Conservation (phyloP, 2,329 filamentous ascomycete species). For the Aspergillus niger region DNA sequence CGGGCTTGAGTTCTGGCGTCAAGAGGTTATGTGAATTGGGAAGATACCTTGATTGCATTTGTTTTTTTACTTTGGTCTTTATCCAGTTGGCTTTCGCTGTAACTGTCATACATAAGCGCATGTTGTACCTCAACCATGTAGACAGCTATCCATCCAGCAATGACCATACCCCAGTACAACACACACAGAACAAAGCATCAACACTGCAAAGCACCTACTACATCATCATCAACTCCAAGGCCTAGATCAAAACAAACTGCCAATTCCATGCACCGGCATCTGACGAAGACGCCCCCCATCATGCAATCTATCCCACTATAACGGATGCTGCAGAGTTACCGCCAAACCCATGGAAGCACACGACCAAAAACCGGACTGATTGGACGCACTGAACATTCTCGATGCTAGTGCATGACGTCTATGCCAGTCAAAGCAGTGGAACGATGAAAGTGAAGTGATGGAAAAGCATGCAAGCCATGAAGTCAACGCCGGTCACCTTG, state of each 20-base stretch:
- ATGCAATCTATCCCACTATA: neutral
- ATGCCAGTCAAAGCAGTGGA: too few species aligned
- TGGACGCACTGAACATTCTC: neutral
- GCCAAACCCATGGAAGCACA: neutral
- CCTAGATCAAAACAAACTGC: neutral
- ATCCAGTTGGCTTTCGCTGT: neutral
- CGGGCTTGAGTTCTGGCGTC: constrained; percentile 1
- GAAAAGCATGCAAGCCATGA: constrained; percentile 9
- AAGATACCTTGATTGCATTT: constrained; percentile 3
- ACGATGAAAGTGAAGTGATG: neutral
- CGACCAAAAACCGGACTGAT: neutral
- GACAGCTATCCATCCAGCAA: neutral
- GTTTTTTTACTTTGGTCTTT: neutral
- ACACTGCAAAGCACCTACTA: neutral
- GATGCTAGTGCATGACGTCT: neutral
- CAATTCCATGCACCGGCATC: too few species aligned
- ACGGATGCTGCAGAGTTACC: neutral
- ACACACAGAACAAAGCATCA: neutral
- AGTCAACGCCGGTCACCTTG: constrained; percentile 23
- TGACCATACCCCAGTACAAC: neutral
- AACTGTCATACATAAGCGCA: too few species aligned
- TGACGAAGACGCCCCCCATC: too few species aligned
- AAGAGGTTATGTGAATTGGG: neutral
- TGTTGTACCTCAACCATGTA: neutral
- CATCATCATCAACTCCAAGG: neutral